A percentile compares a stretch with the other conserved stretches of the same genome.
These are phyloP conservation scores for Salvia rosmarinus DNA, from an alignment of 257 asterid genomes.

Conservation along the genomic window DNA sequence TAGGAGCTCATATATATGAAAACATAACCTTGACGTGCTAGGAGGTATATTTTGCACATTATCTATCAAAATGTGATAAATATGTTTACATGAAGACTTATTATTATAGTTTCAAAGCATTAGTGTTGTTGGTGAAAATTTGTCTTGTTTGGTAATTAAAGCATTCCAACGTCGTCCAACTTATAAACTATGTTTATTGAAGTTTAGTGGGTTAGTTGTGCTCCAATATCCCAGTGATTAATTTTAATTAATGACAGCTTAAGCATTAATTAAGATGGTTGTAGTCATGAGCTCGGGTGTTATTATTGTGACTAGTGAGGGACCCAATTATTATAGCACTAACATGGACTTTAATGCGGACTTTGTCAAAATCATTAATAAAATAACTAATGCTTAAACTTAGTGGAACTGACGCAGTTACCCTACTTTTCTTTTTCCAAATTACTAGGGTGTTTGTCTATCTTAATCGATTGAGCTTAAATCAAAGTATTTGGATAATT, in stretches of 20 bases:
- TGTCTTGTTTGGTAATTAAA: background rate
- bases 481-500: too few species aligned
- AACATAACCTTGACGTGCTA: too few species aligned
- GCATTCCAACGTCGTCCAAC: background rate
- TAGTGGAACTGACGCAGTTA: constrained; percentile 19
- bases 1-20: too few species aligned
- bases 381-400: background rate
- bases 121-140: background rate
- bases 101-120: background rate
- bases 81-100: background rate
- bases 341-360: background rate
- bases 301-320: too few species aligned
- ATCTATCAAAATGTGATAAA: background rate
- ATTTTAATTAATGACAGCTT: constrained; percentile 5
- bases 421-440: background rate
- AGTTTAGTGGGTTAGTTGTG: constrained; percentile 12
- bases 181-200: background rate
- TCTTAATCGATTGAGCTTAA: too few species aligned
- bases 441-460: too few species aligned
- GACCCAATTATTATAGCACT: constrained; percentile 4
- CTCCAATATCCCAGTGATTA: constrained; percentile 13
- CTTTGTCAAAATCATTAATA: background rate
- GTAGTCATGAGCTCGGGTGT: background rate
- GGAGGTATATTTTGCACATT: too few species aligned
- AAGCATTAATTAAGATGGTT: background rate